Percentiles rank a stretch among this genome's conserved stretches.
Evolutionary conservation across 148 eudicot genomes (phyloP).

Genomic region (Polygonum maritimum): DNA sequence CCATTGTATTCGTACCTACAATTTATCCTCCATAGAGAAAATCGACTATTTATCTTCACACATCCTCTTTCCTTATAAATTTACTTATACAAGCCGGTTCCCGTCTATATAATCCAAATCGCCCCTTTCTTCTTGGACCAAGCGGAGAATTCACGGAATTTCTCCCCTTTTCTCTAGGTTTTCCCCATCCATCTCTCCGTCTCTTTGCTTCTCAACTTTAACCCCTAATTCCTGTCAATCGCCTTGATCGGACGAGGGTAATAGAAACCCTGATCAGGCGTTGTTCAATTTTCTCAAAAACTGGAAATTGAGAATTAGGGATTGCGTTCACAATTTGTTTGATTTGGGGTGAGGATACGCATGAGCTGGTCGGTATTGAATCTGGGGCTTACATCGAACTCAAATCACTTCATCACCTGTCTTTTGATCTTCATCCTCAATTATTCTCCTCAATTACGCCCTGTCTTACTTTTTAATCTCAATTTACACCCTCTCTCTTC

Average conservation of each 20-base stretch:
- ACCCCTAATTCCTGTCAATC: not conserved
- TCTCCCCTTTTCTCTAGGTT: not conserved
- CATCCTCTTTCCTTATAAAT: not conserved
- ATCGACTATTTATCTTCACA: not conserved
- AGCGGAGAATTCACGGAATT: not conserved
- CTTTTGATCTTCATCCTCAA: slow-evolving; percentile 42
- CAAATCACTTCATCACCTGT: slow-evolving; percentile 68
- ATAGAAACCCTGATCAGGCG: not conserved
- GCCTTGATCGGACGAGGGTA: not conserved
- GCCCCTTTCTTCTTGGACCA: not conserved
- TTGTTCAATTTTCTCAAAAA: not conserved
- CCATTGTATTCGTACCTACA: no score
- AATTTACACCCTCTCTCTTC: slow-evolving; percentile 18
- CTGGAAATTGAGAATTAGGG: not conserved
- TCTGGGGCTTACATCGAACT: slow-evolving; percentile 56
- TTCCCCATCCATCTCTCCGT: not conserved
- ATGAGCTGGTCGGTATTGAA: slow-evolving; percentile 66
- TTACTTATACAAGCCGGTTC: not conserved
- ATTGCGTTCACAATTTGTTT: not conserved
- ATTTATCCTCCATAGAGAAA: no score
- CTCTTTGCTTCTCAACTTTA: not conserved
- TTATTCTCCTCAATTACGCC: slow-evolving; percentile 48
- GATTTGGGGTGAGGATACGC: slow-evolving; percentile 28
- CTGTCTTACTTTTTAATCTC: slow-evolving; percentile 27
- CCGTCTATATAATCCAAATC: not conserved